Evolutionary conservation across 2,329 filamentous ascomycete genomes (phyloP).

Genomic region (Fusarium burgessii): DNA sequence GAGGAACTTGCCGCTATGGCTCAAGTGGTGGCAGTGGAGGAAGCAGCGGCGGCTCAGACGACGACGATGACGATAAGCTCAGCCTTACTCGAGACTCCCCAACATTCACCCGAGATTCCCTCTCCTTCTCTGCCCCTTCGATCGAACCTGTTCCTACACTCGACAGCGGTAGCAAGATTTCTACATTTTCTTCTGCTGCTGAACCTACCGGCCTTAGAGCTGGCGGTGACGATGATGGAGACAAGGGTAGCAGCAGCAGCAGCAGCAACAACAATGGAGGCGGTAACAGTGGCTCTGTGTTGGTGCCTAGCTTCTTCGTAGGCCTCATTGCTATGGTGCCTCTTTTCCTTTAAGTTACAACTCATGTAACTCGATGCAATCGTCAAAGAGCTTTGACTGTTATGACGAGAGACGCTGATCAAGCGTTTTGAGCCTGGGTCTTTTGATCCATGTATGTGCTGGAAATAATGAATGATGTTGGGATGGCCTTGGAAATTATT

Average conservation of each 20-base stretch:
- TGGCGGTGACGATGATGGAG: constrained; percentile 27
- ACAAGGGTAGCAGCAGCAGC: constrained; percentile 1
- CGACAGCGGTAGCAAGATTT: constrained; percentile 1
- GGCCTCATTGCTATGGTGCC: constrained; percentile 44
- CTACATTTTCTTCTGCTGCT: constrained; percentile 12
- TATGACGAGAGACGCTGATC: not conserved
- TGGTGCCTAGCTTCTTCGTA: constrained; percentile 38
- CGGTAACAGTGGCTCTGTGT: constrained; percentile 27
- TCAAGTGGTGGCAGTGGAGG: constrained; percentile 19
- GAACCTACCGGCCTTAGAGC: constrained; percentile 27
- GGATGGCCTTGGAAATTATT: not conserved
- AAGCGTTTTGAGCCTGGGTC: not conserved
- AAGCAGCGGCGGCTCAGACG: constrained; percentile 31
- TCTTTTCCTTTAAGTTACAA: constrained; percentile 41
- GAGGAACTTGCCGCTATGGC: constrained; percentile 31
- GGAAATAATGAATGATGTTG: constrained; percentile 26
- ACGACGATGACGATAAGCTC: constrained; percentile 3
- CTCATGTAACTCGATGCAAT: not conserved
- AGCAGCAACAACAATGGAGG: constrained; percentile 4
- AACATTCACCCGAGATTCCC: constrained; percentile 15
- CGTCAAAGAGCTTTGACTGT: not conserved
- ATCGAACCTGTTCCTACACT: constrained; percentile 30
- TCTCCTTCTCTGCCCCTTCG: constrained; percentile 33
- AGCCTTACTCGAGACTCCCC: constrained; percentile 20
- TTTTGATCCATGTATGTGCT: not conserved